These are phyloP conservation scores for Pseudopithomyces chartarum DNA, from an alignment of 2,329 filamentous ascomycete genomes.

Conservation along the genomic window DNA sequence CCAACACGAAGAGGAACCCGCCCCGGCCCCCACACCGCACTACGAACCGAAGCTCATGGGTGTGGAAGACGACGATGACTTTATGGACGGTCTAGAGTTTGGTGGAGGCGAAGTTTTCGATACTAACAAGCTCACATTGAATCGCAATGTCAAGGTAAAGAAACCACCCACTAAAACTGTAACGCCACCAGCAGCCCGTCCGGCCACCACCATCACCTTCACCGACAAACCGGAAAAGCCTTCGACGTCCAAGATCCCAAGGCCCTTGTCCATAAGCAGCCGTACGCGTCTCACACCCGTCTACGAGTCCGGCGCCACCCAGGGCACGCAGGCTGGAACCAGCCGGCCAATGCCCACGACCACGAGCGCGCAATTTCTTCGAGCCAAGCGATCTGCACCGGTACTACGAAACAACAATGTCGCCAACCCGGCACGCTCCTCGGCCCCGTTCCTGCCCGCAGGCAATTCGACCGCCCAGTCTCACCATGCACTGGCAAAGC, in stretches of 20 bases:
- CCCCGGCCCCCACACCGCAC: slow-evolving; percentile 5
- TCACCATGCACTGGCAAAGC: slow-evolving; percentile 77
- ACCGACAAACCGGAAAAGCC: slow-evolving; percentile 67
- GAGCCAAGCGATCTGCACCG: slow-evolving; percentile 66
- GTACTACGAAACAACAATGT: slow-evolving; percentile 55
- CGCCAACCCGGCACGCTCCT: slow-evolving; percentile 65
- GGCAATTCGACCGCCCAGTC: slow-evolving; percentile 75
- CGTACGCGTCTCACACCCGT: slow-evolving; percentile 80
- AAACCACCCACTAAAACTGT: slow-evolving; percentile 60
- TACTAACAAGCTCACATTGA: slow-evolving; percentile 78
- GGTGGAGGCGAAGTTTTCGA: slow-evolving; percentile 83
- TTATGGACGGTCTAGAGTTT: slow-evolving; percentile 84
- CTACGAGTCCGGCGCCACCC: slow-evolving; percentile 81
- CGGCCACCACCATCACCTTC: slow-evolving; percentile 87
- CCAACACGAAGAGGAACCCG: slow-evolving; percentile 24
- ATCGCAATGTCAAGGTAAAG: slow-evolving; percentile 91
- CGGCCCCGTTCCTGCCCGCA: slow-evolving; percentile 78
- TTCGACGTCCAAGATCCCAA: slow-evolving; percentile 73
- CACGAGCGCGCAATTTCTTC: slow-evolving; percentile 60
- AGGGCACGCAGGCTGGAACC: slow-evolving; percentile 65
- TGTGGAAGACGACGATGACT: slow-evolving; percentile 67
- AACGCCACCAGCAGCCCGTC: slow-evolving; percentile 70
- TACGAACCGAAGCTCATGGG: slow-evolving; percentile 25
- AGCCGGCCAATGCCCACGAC: slow-evolving; percentile 60
- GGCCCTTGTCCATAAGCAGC: slow-evolving; percentile 64